Percentiles rank a stretch among this genome's conserved stretches.
Conservation (phyloP, 305 asterid species). For the Stenogyne calaminthoides region DNA sequence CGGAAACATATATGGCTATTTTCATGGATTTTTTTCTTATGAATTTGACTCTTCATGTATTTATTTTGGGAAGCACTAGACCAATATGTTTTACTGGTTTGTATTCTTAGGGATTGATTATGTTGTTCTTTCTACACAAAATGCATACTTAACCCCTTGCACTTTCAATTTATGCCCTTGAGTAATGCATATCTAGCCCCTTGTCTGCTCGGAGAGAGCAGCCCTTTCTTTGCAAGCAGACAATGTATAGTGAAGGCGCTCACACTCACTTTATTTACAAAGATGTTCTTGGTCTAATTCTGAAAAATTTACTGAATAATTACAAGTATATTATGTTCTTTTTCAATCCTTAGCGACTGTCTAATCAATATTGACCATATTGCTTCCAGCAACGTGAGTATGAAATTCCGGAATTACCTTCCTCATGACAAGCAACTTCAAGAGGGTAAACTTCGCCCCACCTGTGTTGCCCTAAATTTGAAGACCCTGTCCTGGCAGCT, state of each 20-base stretch:
- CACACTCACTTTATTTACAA: background rate
- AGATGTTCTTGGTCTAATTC: slow-evolving; percentile 1
- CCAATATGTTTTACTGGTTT: background rate
- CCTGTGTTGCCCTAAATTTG: slow-evolving; percentile 87
- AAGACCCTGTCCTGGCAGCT: slow-evolving; percentile 71
- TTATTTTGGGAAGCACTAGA: background rate
- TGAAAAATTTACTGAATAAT: slow-evolving; percentile 1
- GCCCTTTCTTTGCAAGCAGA: background rate
- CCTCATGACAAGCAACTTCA: slow-evolving; percentile 97
- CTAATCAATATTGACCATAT: slow-evolving; percentile 1
- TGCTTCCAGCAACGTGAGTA: slow-evolving; percentile 50
- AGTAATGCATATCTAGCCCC: background rate
- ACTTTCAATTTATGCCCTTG: background rate
- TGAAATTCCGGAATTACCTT: slow-evolving; percentile 95
- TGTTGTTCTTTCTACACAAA: too few relatives aligned
- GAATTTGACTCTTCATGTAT: background rate
- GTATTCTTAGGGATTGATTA: background rate
- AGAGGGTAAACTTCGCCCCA: slow-evolving; percentile 88
- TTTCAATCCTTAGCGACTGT: background rate
- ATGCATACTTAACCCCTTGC: background rate
- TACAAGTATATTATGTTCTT: background rate
- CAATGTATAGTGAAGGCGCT: background rate
- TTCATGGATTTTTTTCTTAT: background rate
- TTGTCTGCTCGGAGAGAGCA: background rate
- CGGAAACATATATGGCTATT: background rate